Base-by-base conservation (phyloP, 768 basidiomycete species). In the Auriscalpium microsporum region DNA sequence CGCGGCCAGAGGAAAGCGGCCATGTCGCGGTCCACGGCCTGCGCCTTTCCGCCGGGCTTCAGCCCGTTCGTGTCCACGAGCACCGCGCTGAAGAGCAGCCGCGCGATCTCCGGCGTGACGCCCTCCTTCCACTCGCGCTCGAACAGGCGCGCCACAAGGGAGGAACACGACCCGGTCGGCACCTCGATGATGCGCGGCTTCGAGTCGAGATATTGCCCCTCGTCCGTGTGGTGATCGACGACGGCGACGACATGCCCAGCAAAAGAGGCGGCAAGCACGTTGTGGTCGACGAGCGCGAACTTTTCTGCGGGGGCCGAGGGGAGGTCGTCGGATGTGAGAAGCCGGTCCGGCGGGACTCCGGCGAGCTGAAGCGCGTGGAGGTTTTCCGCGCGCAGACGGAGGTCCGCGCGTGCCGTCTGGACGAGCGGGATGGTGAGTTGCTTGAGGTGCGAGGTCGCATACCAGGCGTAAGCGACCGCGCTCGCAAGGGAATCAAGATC, bases 151-250 rank as follows among this genome's bases (percentile, higher is more conserved):
- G 89, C 62, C 71, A 98, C 67, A 11, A 87, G 73, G 0, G 83
- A 82, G 2, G 91, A 69, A 65, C 91, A 92, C 58, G 89, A 92
- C 3, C 95, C 96, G 0, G 78, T 79, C 0, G 85, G 81, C 2
- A 73, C 69, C 42, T 70, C 67, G 52, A 97, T 76, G 54, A 81
- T 69, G 19, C 94, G 80, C 3, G 88, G 86, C n/a, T 77, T 69
- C 0, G 82, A 83, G 52, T 79, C 76, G 5, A 67, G 68, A 67
- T 96, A 79, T 1, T 76, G 68, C 0, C 77, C 75, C 64, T 98
- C 94, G 68, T 99, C 95, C 14, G 76, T 83, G 64, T 98, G 94
- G 65, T 99, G 95, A 67, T 99, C 96, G 28, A 98, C 72, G 52
- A 98, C 75, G 3, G 87, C 84, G 0, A 80, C 74, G 10, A 98